Percentiles rank a stretch among this genome's conserved stretches.
Conservation (phyloP, 2,329 filamentous ascomycete species). For the Curvularia verruculosa region DNA sequence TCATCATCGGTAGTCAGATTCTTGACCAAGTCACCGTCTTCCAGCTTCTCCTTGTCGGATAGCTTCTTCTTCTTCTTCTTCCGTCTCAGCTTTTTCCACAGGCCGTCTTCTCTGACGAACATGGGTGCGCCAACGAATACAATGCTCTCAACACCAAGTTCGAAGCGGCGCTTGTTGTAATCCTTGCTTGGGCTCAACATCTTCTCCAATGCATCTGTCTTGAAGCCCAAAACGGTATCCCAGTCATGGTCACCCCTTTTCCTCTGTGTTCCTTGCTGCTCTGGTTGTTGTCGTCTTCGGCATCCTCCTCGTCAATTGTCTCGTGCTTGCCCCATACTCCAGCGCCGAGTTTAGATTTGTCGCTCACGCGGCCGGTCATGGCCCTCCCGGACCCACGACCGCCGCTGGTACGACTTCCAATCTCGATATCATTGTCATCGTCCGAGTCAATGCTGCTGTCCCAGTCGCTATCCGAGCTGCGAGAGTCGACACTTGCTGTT, state of each 20-base stretch:
- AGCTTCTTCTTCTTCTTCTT: slow-evolving; percentile 43
- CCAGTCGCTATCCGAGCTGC: slow-evolving; percentile 47
- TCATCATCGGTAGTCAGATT: slow-evolving; percentile 20
- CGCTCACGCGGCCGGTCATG: slow-evolving; percentile 35
- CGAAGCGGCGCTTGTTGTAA: slow-evolving; percentile 51
- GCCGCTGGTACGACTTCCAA: slow-evolving; percentile 44
- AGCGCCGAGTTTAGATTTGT: slow-evolving; percentile 33
- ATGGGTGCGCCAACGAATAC: slow-evolving; percentile 52
- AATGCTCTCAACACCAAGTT: slow-evolving; percentile 49
- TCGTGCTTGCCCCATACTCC: slow-evolving; percentile 44
- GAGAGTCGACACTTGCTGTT: slow-evolving; percentile 43
- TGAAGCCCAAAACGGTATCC: slow-evolving; percentile 49
- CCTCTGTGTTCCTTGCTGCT: slow-evolving; percentile 14
- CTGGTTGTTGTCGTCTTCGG: slow-evolving; percentile 26
- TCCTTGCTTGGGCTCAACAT: slow-evolving; percentile 46
- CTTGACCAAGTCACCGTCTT: slow-evolving; percentile 29
- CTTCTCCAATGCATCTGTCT: slow-evolving; percentile 49
- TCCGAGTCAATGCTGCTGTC: slow-evolving; percentile 45
- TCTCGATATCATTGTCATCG: slow-evolving; percentile 44
- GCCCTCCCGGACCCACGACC: slow-evolving; percentile 42
- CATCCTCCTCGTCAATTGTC: slow-evolving; percentile 46
- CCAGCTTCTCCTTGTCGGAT: slow-evolving; percentile 26
- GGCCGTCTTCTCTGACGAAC: slow-evolving; percentile 50
- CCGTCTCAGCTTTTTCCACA: slow-evolving; percentile 48
- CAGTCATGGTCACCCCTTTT: slow-evolving; percentile 46